Conservation (phyloP, 441 rosid species). For the Gossypium lobatum region DNA sequence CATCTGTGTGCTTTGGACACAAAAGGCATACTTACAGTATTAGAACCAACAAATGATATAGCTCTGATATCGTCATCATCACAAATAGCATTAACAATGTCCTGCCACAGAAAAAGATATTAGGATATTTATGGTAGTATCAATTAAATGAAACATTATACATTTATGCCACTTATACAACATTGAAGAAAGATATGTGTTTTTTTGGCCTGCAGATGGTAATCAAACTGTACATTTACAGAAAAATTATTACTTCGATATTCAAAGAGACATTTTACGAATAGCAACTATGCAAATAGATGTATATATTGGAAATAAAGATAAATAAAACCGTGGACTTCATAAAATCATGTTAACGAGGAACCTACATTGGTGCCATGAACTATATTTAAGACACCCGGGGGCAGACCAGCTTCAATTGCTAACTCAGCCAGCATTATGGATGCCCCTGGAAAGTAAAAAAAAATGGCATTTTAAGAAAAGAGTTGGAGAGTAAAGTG, state of each 20-base stretch:
- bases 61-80: slow-evolving; percentile 74
- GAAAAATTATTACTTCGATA: background rate
- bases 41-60: slow-evolving; percentile 74
- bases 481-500: background rate
- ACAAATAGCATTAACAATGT: slow-evolving; percentile 78
- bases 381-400: slow-evolving; percentile 80
- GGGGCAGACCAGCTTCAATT: slow-evolving; percentile 87
- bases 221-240: background rate
- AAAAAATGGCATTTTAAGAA: background rate
- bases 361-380: slow-evolving; percentile 77
- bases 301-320: background rate
- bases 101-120: slow-evolving; percentile 39
- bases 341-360: slow-evolving; percentile 7
- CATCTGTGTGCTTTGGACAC: background rate
- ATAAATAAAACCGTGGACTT: background rate
- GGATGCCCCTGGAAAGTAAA: slow-evolving; percentile 65
- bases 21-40: slow-evolving; percentile 52
- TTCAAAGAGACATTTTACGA: background rate
- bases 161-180: background rate
- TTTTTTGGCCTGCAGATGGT: background rate
- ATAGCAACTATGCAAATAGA: background rate
- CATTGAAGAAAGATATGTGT: background rate
- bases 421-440: slow-evolving; percentile 85
- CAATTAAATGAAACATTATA: background rate
- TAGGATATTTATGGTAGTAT: slow-evolving; percentile 2